Evolutionary conservation across 1,284 basidiomycete genomes (phyloP), one percentile per base, ranked within the genome.

Genomic region (Mycena sp.): DNA sequence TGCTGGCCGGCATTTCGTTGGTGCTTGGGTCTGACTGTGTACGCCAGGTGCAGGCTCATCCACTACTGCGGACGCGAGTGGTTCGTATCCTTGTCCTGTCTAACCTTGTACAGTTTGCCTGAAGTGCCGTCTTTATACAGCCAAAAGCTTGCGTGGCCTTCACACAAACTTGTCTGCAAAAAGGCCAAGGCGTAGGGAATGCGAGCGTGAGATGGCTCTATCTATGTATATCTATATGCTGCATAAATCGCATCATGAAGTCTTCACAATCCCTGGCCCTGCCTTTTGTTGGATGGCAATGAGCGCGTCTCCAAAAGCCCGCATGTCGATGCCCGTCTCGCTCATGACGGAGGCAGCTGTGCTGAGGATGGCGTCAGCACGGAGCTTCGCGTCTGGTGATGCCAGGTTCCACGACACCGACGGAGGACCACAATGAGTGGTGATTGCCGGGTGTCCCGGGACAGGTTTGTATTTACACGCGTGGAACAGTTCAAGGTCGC

Each of bases 401-500:
- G 19, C 61, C 17, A 14, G 14, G 14, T 14, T 14, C 71, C 69
- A 44, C 77, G 69, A 81, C 79, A 81, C 35, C 4, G 25, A 43
- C 32, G 32, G 9, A 14, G 32, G 32, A 9, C n/a, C 38, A 32
- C 32, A 30, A 19, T 58, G 35, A 3, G 56, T 25, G 1, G 28
- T 77, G 75, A 43, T 69, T 35, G 77, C 67, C 19, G 82, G 79
- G 61, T 83, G 79, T 25, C 77, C 75, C 21, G 67, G 45, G 2
- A 77, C 78, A 3, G 85, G 85, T 10, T 70, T 64, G 64, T 74
- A 79, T 21, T 74, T 72, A 68, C 83, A 87, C 2, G 80, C 76
- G 26, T 77, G 76, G 58, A 84, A 87, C 23, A 84, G 50, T 53
- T 83, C 80, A 16, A 88, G 76, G 55, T 81, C 80, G 4, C 77